Evolutionary conservation across 2,329 filamentous ascomycete genomes (phyloP).

Genomic region (Ceratocystis diversiconidia): DNA sequence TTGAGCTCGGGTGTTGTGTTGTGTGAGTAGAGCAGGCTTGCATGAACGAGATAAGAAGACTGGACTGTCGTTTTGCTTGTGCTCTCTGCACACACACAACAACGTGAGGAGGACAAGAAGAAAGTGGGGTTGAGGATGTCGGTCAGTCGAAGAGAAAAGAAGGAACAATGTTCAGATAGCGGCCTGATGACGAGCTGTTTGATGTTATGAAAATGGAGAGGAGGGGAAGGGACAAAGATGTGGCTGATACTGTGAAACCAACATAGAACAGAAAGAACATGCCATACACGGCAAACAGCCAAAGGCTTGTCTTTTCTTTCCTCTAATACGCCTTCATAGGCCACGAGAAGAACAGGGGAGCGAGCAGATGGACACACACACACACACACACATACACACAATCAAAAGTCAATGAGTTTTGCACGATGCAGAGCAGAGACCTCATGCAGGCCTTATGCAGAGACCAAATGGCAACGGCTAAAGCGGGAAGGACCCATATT

Average conservation of each 20-base stretch:
- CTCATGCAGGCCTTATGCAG: constrained; percentile 4
- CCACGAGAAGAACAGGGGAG: not conserved
- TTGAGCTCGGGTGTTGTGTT: not conserved
- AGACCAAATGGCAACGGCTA: constrained; percentile 4
- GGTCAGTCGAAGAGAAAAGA: not conserved
- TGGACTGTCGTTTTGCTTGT: not conserved
- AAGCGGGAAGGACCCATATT: constrained; percentile 5
- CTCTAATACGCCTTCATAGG: not conserved
- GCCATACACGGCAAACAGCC: not conserved
- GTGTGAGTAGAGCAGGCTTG: not conserved
- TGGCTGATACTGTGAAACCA: not conserved
- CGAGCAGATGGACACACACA: no score
- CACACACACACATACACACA: not conserved
- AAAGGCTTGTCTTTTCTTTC: not conserved
- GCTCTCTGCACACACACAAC: not conserved
- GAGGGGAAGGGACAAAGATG: not conserved
- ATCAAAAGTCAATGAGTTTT: not conserved
- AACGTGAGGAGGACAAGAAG: not conserved
- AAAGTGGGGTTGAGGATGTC: not conserved
- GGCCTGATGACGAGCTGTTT: not conserved
- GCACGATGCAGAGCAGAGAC: not conserved
- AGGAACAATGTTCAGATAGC: not conserved
- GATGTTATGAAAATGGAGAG: not conserved
- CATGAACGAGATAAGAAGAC: constrained; percentile 2
- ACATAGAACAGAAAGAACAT: not conserved